Base-by-base conservation (phyloP, 176 grass and related monocot genomes). In the Elaeis guineensis region DNA sequence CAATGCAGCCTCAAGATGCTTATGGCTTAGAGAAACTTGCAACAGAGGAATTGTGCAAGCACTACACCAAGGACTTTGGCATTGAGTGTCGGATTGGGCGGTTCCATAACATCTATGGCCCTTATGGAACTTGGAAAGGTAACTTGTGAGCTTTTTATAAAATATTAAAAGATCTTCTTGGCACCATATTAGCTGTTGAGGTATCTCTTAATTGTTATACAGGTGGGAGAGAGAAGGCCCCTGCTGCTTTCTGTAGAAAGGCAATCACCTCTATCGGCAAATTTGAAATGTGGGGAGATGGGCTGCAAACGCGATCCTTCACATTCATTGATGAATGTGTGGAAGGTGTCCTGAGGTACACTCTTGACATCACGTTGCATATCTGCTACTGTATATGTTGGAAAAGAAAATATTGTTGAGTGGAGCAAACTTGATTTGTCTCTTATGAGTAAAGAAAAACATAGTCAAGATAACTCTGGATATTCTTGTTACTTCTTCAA, bases 21-120 rank as follows among this genome's bases (percentile, higher is more conserved):
- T 68, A 68, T 22, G 65, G 65, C 28, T 19, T 68, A 9, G 65
- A 68, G 29, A 68, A 68, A 26, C 51, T 68, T 55, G 51, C 52
- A 5, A 39, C 65, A 21, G 65, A 68, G 26, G 65, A 68, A 12
- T 39, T 68, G 52, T 68, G 65, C 91, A 96, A 96, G 78, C 91
- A 96, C 58, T 96, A 96, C 83, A 96, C 83, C 48, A 96, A 96
- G 75, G 65, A 68, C 52, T 68, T 68, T 68, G 65, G 65, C 25
- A 68, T 68, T 44, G 65, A 68, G 19, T 68, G 65, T 29, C 65
- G 65, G 65, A 57, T 68, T 56, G 65, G 65, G 20, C 25, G 65
- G n/a, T 68, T 68, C 21, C 65, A 68, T 55, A 68, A 68, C 17
- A 68, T 68, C 16, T 68, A 68, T 44, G 65, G 65, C 4, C 65